Base-by-base conservation (phyloP, 257 asterid genomes). In the Ajuga chamaepitys region DNA sequence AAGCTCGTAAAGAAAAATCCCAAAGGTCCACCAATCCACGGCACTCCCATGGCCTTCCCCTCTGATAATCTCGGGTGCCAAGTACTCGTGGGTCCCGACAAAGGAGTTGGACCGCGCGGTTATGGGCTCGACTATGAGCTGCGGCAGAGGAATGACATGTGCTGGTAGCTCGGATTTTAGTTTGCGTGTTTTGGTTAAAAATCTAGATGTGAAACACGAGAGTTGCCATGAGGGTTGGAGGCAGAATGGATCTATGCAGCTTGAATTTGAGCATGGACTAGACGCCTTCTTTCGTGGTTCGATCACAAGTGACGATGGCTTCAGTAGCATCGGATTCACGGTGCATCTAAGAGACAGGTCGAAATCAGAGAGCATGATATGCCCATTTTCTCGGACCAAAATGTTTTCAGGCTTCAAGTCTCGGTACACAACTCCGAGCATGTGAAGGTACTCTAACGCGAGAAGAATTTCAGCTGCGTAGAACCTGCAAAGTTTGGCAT, bases 1-100 rank as follows among this genome's bases (percentile, higher is more conserved):
- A 72, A 92, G 89, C 75, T 89, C 97, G 41, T 85, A 87, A 3
- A 87, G 50, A 25, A 89, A 80, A 41, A 92, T 78, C 0, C 98
- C 98, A 13, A 85, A 77, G 21, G 92, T 77, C 98, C 98, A 92
- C 98, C 98, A 92, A 65, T 91, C 98, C 38, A 91, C 96, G 1
- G 95, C 81, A 62, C 95, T 86, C 28, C 98, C 96, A 50, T 91
- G 95, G 16, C 98, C 96, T 71, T 86, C 95, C 25, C 98, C 96
- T 75, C 66, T 83, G 71, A 91, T 76, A 66, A 91, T 83, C 82
- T 91, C 98, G 0, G 98, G 98, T 40, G 98, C 98, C 50, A 91
- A 61, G 77, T 91, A 91, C 14, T 91, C 98, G n/a, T 86, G 95
- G 0, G 95, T 91, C 5, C 98, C 98, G 0, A 92, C 98, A 3